A percentile compares a stretch with the other conserved stretches of the same genome.
Evolutionary conservation across 192 early-diverging fungal species (phyloP).

Genomic region (Funneliformis mosseae): DNA sequence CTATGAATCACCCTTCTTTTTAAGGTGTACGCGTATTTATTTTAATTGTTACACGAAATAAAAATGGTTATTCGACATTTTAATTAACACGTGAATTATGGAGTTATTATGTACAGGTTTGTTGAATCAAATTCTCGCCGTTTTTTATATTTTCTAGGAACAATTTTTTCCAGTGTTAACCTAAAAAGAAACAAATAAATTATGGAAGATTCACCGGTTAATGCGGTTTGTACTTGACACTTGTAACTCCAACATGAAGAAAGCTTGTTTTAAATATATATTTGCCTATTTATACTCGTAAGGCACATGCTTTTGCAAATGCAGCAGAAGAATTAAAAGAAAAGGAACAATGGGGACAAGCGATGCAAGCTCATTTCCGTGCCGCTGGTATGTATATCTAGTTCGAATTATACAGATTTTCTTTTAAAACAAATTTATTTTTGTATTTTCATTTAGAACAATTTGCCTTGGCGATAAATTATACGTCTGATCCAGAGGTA

Average conservation of each 20-base stretch:
- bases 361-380: conserved; percentile 63
- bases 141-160: too few species aligned
- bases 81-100: too few species aligned
- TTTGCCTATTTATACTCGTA: background rate
- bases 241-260: background rate
- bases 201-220: conserved; percentile 27
- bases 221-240: background rate
- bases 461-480: conserved; percentile 59
- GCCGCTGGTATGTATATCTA: conserved; percentile 59
- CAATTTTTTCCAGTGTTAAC: too few species aligned
- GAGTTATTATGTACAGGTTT: too few species aligned
- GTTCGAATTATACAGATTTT: background rate
- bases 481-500: conserved; percentile 63
- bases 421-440: background rate
- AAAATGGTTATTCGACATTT: too few species aligned
- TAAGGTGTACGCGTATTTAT: too few species aligned
- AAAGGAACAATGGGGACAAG: conserved; percentile 56
- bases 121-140: too few species aligned
- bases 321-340: conserved; percentile 66
- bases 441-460: conserved; percentile 42
- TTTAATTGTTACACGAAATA: too few species aligned
- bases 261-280: background rate
- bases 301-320: conserved; percentile 69
- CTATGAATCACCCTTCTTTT: too few species aligned
- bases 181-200: background rate